Percentiles rank a stretch among this genome's conserved stretches.
phyloP scores from a whole-genome alignment of 306 rosid species.

The Dalbergia cochinchinensis region DNA sequence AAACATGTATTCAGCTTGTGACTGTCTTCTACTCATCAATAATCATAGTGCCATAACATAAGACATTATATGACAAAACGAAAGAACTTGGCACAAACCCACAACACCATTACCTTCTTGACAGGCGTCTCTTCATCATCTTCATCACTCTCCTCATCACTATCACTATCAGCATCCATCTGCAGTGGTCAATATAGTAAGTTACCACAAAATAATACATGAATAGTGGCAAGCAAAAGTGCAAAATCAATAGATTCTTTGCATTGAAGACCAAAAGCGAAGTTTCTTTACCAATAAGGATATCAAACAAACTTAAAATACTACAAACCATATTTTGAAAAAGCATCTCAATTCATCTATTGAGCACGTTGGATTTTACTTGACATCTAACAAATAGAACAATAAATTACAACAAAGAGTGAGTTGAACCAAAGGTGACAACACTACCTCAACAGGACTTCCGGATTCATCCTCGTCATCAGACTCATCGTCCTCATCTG shows the following conservation, averaged over 20 bases:
- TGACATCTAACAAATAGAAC: neutral
- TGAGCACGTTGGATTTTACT: neutral
- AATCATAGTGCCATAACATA: slow-evolving; percentile 6
- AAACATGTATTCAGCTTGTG: neutral
- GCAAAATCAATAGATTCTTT: neutral
- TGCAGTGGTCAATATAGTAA: slow-evolving; percentile 37
- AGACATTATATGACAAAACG: neutral
- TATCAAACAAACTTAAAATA: neutral
- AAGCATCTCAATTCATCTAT: neutral
- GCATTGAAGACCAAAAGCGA: neutral
- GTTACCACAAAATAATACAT: neutral
- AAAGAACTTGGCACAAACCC: neutral
- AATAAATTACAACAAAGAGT: neutral
- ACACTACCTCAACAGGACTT: slow-evolving; percentile 56
- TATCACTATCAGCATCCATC: slow-evolving; percentile 50
- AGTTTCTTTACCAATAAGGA: neutral
- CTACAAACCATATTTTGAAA: neutral
- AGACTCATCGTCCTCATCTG: slow-evolving; percentile 37
- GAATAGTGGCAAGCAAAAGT: neutral
- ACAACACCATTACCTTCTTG: slow-evolving; percentile 61
- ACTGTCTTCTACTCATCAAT: neutral
- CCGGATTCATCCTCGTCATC: slow-evolving; percentile 46
- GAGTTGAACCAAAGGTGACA: neutral
- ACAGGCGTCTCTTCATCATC: slow-evolving; percentile 55
- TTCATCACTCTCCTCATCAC: slow-evolving; percentile 56